Percentiles rank a stretch among this genome's conserved stretches.
Conservation (phyloP, 2,329 filamentous ascomycete species). For the Geosmithia putterillii region DNA sequence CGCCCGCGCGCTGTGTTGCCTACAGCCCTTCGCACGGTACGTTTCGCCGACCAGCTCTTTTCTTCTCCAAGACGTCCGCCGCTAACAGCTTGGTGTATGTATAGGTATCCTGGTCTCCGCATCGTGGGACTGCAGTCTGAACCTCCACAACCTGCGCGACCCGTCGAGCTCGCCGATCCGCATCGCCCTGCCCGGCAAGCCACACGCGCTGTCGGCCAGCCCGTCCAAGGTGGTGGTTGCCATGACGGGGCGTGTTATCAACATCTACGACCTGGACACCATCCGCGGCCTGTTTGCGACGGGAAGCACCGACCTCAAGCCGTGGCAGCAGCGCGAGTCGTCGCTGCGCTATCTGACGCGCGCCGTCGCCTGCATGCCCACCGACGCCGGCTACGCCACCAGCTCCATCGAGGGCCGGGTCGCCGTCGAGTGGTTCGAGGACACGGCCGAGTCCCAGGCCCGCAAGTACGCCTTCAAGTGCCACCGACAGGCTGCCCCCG, state of each 20-base stretch:
- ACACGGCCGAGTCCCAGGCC: slow-evolving; percentile 72
- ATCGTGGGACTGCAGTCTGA: slow-evolving; percentile 87
- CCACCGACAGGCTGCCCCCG: slow-evolving; percentile 63
- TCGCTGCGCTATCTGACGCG: slow-evolving; percentile 94
- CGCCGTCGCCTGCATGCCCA: slow-evolving; percentile 90
- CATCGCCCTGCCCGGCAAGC: slow-evolving; percentile 70
- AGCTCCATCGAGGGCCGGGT: slow-evolving; percentile 90
- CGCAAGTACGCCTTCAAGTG: slow-evolving; percentile 99
- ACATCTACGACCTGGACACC: slow-evolving; percentile 80
- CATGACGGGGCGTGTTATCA: slow-evolving; percentile 86
- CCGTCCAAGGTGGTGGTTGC: slow-evolving; percentile 79
- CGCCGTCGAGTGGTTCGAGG: slow-evolving; percentile 96
- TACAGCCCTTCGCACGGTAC: slow-evolving; percentile 63
- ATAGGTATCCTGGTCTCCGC: slow-evolving; percentile 69
- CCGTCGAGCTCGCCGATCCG: slow-evolving; percentile 42
- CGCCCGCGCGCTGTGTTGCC: slow-evolving; percentile 71
- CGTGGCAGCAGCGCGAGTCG: slow-evolving; percentile 89
- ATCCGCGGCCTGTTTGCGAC: slow-evolving; percentile 42
- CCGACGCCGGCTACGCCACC: slow-evolving; percentile 86
- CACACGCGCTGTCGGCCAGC: slow-evolving; percentile 73
- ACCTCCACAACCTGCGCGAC: slow-evolving; percentile 59
- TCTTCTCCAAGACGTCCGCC: too few relatives aligned
- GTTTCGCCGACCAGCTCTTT: too few relatives aligned
- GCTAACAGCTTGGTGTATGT: slow-evolving; percentile 6
- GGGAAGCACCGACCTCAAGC: slow-evolving; percentile 43